phyloP scores from a whole-genome alignment of 441 rosid genomes.

The Gossypium davidsonii region DNA sequence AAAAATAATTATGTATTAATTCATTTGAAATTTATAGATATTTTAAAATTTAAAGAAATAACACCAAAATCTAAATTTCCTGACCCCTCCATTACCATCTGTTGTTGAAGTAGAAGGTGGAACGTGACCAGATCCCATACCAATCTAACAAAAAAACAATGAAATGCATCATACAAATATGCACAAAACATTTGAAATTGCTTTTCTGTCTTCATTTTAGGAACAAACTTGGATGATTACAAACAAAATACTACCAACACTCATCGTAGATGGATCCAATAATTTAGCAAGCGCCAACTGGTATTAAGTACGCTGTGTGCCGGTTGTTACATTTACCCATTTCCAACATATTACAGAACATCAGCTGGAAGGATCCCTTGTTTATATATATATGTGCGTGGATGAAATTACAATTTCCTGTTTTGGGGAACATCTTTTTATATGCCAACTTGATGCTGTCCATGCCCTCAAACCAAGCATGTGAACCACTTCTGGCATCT shows the following conservation, averaged over 20 bases:
- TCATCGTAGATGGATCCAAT: not conserved
- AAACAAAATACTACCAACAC: not conserved
- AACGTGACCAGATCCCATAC: too few species aligned
- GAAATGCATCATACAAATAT: too few species aligned
- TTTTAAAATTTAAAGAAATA: too few species aligned
- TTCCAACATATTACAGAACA: not conserved
- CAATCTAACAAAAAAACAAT: too few species aligned
- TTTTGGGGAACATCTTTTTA: not conserved
- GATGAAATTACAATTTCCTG: not conserved
- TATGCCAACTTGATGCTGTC: not conserved
- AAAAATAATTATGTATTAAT: too few species aligned
- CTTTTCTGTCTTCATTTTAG: not conserved
- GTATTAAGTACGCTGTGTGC: not conserved
- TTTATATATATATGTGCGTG: not conserved
- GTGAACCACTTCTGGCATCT: conserved; percentile 17
- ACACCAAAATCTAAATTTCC: too few species aligned
- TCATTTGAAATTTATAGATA: too few species aligned
- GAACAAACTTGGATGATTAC: not conserved
- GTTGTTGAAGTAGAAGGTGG: too few species aligned
- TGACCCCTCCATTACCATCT: too few species aligned
- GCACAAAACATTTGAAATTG: not conserved
- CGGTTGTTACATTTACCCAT: conserved; percentile 10
- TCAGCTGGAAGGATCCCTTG: not conserved
- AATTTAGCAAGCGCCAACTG: not conserved
- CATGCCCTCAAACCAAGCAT: conserved; percentile 18